Base-by-base conservation (phyloP, 108 stramenopile genomes). In the Cyclotella cryptica region DNA sequence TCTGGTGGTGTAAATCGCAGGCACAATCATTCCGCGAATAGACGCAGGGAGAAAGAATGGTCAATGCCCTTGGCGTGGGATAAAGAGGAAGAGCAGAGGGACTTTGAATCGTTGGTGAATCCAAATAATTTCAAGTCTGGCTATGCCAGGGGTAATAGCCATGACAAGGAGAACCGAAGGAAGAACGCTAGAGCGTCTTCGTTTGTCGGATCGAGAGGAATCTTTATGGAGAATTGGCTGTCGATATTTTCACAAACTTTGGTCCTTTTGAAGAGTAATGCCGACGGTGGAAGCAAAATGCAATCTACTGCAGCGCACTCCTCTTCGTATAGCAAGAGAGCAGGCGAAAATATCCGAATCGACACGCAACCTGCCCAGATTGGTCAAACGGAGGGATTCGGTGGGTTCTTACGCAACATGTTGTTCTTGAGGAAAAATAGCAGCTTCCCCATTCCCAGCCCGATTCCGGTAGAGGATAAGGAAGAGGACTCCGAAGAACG, bases 151-250 rank as follows among this genome's bases (percentile, higher is more conserved):
- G n/a, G n/a, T n/a, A n/a, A n/a, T n/a, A n/a, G 6, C 35, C 6
- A 35, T 35, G 35, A 35, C 60, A 61, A 21, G 12, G 26, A 62
- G 12, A 21, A 40, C 19, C 9, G 18, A 35, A 62, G 10, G 14
- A 26, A 12, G 29, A 65, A 40, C 39, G 5, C 19, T 14, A n/a
- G 15, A 62, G 35, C 43, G 44, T 12, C 61, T 62, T 29, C 43
- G 10, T 65, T 35, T 30, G 79, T 66, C 35, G 39, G 71, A 43
- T 68, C 80, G 28, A 59, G 57, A 52, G 84, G 84, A 3, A 85
- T 87, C 43, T 87, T 87, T 46, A 78, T 84, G 60, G 84, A 83
- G 46, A 46, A 55, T 27, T 87, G 86, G 86, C 17, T 87, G n/a
- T 43, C 44, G 1, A 9, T 78, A 10, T 87, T 87, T 61, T 79